A percentile compares a stretch with the other conserved stretches of the same genome.
Conservation (phyloP, 345 rosid genomes). For the Hevea brasiliensis region DNA sequence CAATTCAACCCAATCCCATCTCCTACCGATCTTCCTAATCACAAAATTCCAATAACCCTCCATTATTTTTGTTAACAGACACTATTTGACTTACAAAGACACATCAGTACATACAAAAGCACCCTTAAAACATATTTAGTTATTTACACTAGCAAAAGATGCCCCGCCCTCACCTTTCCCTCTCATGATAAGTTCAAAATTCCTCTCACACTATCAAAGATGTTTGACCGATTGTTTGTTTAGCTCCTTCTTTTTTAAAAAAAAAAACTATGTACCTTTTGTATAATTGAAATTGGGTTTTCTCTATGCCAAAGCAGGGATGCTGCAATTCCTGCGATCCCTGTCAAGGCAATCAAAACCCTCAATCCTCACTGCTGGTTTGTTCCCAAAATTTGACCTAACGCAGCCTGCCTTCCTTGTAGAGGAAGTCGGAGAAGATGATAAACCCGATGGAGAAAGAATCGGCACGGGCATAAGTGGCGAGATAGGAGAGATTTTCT, state of each 20-base stretch:
- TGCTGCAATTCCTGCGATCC: slow-evolving; percentile 69
- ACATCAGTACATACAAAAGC: slow-evolving; percentile 12
- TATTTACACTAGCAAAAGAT: slow-evolving; percentile 35
- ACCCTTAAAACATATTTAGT: slow-evolving; percentile 33
- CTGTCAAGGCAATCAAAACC: slow-evolving; percentile 95
- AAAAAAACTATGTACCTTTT: slow-evolving; percentile 35
- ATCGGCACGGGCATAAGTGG: slow-evolving; percentile 37
- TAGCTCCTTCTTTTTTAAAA: not conserved
- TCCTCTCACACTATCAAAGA: slow-evolving; percentile 19
- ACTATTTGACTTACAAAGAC: slow-evolving; percentile 27
- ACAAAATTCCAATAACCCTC: slow-evolving; percentile 2
- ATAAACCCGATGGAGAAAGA: slow-evolving; percentile 27
- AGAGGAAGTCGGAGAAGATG: slow-evolving; percentile 54
- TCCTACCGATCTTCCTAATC: not conserved
- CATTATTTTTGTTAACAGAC: slow-evolving; percentile 25
- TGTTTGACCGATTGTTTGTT: not conserved
- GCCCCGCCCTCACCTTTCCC: slow-evolving; percentile 1
- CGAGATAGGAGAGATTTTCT: slow-evolving; percentile 44
- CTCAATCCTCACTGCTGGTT: slow-evolving; percentile 78
- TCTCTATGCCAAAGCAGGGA: slow-evolving; percentile 71
- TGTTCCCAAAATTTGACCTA: slow-evolving; percentile 75
- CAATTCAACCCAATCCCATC: not conserved
- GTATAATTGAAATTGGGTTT: slow-evolving; percentile 14
- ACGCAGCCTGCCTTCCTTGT: slow-evolving; percentile 65
- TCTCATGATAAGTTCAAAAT: slow-evolving; percentile 31